Percentiles rank a stretch among this genome's conserved stretches.
Conservation (phyloP, 2,329 filamentous ascomycete species). For the Claviceps sp. region DNA sequence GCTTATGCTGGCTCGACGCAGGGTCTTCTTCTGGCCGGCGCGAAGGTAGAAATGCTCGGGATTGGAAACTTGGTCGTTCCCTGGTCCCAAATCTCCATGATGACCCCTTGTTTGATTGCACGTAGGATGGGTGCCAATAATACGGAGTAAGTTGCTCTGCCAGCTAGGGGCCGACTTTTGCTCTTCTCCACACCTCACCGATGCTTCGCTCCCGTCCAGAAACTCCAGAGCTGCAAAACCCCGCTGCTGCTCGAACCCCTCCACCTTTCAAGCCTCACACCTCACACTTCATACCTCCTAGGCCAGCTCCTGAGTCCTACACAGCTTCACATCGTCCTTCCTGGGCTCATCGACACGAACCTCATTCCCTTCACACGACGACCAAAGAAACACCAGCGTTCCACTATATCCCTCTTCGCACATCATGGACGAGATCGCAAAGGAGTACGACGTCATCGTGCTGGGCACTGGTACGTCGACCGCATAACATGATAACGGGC, state of each 20-base stretch:
- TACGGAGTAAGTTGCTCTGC: not conserved
- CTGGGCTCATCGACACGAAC: not conserved
- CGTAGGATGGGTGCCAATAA: not conserved
- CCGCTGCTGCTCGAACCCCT: constrained; percentile 16
- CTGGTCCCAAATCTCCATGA: not conserved
- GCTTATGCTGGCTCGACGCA: not conserved
- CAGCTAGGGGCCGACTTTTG: not conserved
- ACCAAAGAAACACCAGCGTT: not conserved
- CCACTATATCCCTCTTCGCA: not conserved
- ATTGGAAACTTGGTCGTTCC: not conserved
- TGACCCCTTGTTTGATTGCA: constrained; percentile 1
- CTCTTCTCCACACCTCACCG: constrained; percentile 15
- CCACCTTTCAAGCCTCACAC: constrained; percentile 4
- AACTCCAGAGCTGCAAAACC: constrained; percentile 9
- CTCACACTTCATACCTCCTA: not conserved
- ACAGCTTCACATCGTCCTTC: constrained; percentile 1
- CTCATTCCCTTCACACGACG: not conserved
- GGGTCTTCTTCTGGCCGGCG: not conserved
- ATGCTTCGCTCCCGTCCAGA: constrained; percentile 7
- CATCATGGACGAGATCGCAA: constrained; percentile 92
- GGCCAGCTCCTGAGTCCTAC: constrained; percentile 1
- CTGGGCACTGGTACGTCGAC: constrained; percentile 75
- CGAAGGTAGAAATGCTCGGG: not conserved
- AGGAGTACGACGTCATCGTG: constrained; percentile 97
- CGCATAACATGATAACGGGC: not conserved